These are phyloP conservation scores for Fusarium stilboides DNA, from an alignment of 2,329 filamentous ascomycete species.

Conservation along the genomic window DNA sequence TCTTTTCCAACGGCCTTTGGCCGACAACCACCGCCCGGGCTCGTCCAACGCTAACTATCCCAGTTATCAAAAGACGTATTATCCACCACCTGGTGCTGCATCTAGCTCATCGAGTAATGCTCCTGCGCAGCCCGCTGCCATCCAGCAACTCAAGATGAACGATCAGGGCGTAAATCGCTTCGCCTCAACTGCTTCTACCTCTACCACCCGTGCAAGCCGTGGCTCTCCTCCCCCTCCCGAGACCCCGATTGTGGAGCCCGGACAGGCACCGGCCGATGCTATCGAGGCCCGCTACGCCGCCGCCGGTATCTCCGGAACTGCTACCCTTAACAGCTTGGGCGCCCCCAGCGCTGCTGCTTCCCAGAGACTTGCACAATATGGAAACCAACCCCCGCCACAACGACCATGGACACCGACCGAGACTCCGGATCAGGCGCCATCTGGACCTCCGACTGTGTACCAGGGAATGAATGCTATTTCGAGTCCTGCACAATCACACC, in stretches of 20 bases:
- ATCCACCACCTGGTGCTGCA: slow-evolving; percentile 68
- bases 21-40: slow-evolving; percentile 59
- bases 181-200: slow-evolving; percentile 89
- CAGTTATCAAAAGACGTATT: slow-evolving; percentile 72
- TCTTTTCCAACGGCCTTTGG: slow-evolving; percentile 80
- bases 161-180: slow-evolving; percentile 73
- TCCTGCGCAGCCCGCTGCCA: slow-evolving; percentile 38
- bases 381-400: slow-evolving; percentile 57
- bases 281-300: slow-evolving; percentile 95
- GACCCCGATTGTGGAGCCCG: slow-evolving; percentile 85
- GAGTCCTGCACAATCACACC: slow-evolving; percentile 60
- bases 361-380: slow-evolving; percentile 86
- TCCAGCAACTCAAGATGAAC: slow-evolving; percentile 52
- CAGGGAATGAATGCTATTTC: slow-evolving; percentile 84
- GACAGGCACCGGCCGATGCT: slow-evolving; percentile 78
- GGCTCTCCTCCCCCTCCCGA: slow-evolving; percentile 96
- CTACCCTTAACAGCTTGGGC: slow-evolving; percentile 82
- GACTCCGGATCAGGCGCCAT: slow-evolving; percentile 85
- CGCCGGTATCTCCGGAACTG: slow-evolving; percentile 88
- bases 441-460: slow-evolving; percentile 92
- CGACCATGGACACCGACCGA: slow-evolving; percentile 97
- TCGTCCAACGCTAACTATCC: slow-evolving; percentile 61
- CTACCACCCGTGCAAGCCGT: slow-evolving; percentile 90
- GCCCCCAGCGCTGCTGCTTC: slow-evolving; percentile 83
- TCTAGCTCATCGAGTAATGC: slow-evolving; percentile 55